These are phyloP conservation scores for Akanthomyces uredinophilus DNA, from an alignment of 2,329 filamentous ascomycete genomes.

Conservation along the genomic window DNA sequence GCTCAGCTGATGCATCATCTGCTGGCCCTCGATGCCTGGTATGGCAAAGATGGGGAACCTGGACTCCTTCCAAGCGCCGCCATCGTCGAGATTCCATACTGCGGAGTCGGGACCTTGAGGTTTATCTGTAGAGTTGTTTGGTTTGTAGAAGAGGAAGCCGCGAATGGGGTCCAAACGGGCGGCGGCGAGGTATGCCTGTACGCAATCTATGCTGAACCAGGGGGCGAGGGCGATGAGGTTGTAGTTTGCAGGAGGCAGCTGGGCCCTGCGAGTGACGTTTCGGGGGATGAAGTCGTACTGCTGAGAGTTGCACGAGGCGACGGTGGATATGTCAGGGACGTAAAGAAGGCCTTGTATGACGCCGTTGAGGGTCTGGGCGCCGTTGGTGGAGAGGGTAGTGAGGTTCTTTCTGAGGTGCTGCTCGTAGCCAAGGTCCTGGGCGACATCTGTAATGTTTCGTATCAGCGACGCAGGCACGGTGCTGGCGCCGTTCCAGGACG, in stretches of 20 bases:
- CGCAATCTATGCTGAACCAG: slow-evolving; percentile 74
- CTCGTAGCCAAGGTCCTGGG: slow-evolving; percentile 49
- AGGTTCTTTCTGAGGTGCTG: slow-evolving; percentile 53
- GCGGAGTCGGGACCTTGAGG: slow-evolving; percentile 62
- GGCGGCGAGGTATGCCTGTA: slow-evolving; percentile 63
- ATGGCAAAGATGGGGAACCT: slow-evolving; percentile 84
- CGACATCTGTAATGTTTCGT: slow-evolving; percentile 51
- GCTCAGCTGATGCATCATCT: slow-evolving; percentile 66
- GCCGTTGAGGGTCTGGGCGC: slow-evolving; percentile 52
- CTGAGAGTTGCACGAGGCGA: slow-evolving; percentile 58
- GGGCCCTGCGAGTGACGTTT: slow-evolving; percentile 67
- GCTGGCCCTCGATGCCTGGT: slow-evolving; percentile 58
- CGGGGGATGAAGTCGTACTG: slow-evolving; percentile 63
- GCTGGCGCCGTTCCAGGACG: slow-evolving; percentile 45
- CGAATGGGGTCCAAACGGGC: slow-evolving; percentile 55
- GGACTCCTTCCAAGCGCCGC: slow-evolving; percentile 63
- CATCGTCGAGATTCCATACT: slow-evolving; percentile 67
- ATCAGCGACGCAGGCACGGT: slow-evolving; percentile 50
- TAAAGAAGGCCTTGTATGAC: slow-evolving; percentile 77
- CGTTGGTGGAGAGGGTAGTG: slow-evolving; percentile 69
- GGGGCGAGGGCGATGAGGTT: slow-evolving; percentile 78
- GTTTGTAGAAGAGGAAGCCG: slow-evolving; percentile 59
- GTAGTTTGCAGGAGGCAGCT: slow-evolving; percentile 66
- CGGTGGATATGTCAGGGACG: slow-evolving; percentile 61
- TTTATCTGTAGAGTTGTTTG: slow-evolving; percentile 48